A percentile compares a stretch with the other conserved stretches of the same genome.
These are phyloP conservation scores for Malus domestica DNA, from an alignment of 306 rosid species.

Conservation along the genomic window ASM211411v1 NC_041795.1:4996001-4996500, in stretches of 20 bases:
- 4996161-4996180: neutral
- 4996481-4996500: neutral
- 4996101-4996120: neutral
- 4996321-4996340: neutral
- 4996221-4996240: neutral
- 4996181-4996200: neutral
- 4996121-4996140: neutral
- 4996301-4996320: neutral
- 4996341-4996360: neutral
- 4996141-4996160: neutral
- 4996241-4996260: neutral
- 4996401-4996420: neutral
- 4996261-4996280: neutral
- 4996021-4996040: neutral
- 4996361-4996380: too few relatives aligned
- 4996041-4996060: neutral
- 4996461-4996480: slow-evolving; percentile 2
- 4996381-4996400: neutral
- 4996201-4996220: neutral
- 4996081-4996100: neutral
- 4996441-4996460: neutral
- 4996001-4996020: neutral
- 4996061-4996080: neutral
- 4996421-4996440: neutral
- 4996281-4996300: neutral